These are phyloP conservation scores for Mentha longifolia DNA, from an alignment of 257 asterid genomes.

Conservation along the genomic window DNA sequence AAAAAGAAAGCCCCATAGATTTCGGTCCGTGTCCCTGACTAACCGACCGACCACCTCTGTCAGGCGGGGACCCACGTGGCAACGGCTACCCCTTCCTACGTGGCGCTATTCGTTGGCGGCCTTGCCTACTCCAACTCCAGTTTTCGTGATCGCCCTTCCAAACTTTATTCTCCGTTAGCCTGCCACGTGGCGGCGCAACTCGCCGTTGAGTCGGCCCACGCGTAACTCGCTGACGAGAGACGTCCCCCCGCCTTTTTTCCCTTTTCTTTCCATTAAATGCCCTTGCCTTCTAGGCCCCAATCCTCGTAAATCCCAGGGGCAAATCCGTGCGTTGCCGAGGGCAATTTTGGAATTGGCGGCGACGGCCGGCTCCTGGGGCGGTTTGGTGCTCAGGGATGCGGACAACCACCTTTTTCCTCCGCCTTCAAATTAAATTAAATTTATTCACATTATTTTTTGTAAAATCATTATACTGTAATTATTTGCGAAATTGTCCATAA, in stretches of 20 bases:
- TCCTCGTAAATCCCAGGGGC: background rate
- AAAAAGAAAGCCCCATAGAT: conserved; percentile 30
- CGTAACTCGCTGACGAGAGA: conserved; percentile 22
- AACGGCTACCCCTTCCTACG: conserved; percentile 55
- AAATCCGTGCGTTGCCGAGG: conserved; percentile 18
- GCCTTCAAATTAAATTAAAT: background rate
- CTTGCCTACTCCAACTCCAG: conserved; percentile 28
- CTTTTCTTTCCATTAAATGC: conserved; percentile 31
- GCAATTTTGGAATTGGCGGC: conserved; percentile 8
- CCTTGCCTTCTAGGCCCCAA: background rate
- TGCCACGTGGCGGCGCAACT: conserved; percentile 28
- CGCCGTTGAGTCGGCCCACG: conserved; percentile 37
- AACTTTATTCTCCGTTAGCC: background rate
- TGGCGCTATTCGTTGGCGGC: conserved; percentile 32
- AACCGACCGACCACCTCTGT: conserved; percentile 26
- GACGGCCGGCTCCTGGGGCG: conserved; percentile 26
- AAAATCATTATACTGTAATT: too few relatives aligned
- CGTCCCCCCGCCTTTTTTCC: background rate
- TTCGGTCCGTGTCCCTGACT: conserved; percentile 36
- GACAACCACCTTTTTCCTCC: conserved; percentile 23
- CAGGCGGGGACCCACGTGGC: conserved; percentile 32
- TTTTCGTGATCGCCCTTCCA: background rate
- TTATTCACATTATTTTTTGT: too few relatives aligned
- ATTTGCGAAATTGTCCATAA: too few relatives aligned
- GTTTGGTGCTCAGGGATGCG: conserved; percentile 30